Evolutionary conservation across 202 grass and related monocot species (phyloP).

Genomic region (Zizania palustris): DNA sequence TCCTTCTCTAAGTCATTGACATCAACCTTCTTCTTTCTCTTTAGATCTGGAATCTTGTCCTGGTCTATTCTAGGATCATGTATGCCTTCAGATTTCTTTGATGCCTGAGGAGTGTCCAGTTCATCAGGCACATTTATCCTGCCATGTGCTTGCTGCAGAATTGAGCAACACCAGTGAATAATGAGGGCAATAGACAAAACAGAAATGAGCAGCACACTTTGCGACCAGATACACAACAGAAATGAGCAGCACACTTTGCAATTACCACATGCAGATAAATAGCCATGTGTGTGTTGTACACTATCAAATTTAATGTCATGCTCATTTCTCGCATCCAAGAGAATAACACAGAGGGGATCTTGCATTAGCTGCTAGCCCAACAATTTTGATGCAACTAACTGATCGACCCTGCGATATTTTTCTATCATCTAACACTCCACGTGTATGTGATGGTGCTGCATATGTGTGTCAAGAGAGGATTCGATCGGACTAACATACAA

Average conservation of each 20-base stretch:
- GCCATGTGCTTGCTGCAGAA: conserved; percentile 36
- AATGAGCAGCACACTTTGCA: too few species aligned
- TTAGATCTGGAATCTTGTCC: conserved; percentile 18
- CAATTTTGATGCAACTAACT: too few species aligned
- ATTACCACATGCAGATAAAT: not conserved
- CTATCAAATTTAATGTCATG: too few species aligned
- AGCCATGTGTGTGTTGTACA: not conserved
- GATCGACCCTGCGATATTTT: too few species aligned
- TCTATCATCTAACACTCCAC: too few species aligned
- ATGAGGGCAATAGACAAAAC: not conserved
- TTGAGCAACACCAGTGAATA: conserved; percentile 33
- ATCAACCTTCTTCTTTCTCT: conserved; percentile 36
- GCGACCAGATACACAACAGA: too few species aligned
- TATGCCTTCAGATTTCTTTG: conserved; percentile 35
- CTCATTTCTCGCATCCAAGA: too few species aligned
- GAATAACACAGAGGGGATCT: too few species aligned
- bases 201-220: not conserved
- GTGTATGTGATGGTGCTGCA: too few species aligned
- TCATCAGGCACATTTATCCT: conserved; percentile 33
- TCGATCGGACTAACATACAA: too few species aligned
- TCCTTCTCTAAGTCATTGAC: conserved; percentile 10
- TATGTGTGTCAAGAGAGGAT: too few species aligned
- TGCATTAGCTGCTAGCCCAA: too few species aligned
- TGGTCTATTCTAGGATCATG: conserved; percentile 11
- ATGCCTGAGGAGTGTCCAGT: conserved; percentile 36